Conservation (phyloP, 1,139 yeast genomes). For the Lodderomyces theae region DNA sequence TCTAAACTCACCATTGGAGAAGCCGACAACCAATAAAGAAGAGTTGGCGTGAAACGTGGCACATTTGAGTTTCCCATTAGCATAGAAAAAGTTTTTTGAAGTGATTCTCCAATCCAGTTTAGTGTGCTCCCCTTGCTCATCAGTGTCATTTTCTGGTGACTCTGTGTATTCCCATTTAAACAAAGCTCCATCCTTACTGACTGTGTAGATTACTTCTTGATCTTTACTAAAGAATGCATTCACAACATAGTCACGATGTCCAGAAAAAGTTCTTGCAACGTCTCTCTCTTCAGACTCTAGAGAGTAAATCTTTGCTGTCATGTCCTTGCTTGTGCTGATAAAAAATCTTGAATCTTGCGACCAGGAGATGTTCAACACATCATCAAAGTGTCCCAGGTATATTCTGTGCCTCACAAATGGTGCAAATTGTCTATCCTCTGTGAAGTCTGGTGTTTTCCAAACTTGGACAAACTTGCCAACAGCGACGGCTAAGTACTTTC, state of each 20-base stretch:
- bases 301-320: constrained; percentile 87
- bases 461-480: constrained; percentile 81
- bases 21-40: constrained; percentile 83
- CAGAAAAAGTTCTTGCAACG: constrained; percentile 85
- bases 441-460: constrained; percentile 85
- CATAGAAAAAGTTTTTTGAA: constrained; percentile 68
- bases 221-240: constrained; percentile 81
- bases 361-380: constrained; percentile 79
- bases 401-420: constrained; percentile 90
- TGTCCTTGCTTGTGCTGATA: constrained; percentile 82
- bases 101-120: constrained; percentile 76
- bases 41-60: constrained; percentile 77
- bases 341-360: constrained; percentile 86
- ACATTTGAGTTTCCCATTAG: constrained; percentile 74
- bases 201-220: constrained; percentile 86
- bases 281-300: constrained; percentile 68
- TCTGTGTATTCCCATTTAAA: constrained; percentile 85
- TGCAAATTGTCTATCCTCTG: constrained; percentile 83
- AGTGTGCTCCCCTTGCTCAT: constrained; percentile 26
- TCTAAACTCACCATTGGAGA: constrained; percentile 85
- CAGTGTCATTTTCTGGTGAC: constrained; percentile 45
- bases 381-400: constrained; percentile 91
- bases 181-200: constrained; percentile 93
- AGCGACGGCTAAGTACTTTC: constrained; percentile 82
- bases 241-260: constrained; percentile 87